Evolutionary conservation across 2,329 filamentous ascomycete species (phyloP).

Genomic region (Phaeosphaeria sp.): DNA sequence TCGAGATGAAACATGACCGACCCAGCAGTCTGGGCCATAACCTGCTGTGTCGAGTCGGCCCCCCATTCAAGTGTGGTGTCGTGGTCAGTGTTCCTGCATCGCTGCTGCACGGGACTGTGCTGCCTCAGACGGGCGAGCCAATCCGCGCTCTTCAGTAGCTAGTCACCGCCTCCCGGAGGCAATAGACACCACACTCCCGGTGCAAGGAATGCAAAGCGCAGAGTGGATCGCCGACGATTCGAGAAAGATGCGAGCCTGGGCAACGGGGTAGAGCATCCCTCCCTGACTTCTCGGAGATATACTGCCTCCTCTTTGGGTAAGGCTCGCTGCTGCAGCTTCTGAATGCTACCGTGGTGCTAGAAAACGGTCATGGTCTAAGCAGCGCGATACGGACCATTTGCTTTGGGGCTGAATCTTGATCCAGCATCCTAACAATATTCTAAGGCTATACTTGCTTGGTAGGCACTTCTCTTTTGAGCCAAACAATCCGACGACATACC

Average conservation of each 20-base stretch:
- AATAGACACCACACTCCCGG: conserved; percentile 35
- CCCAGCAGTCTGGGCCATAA: conserved; percentile 37
- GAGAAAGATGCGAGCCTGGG: conserved; percentile 44
- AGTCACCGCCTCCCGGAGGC: conserved; percentile 28
- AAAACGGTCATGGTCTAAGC: conserved; percentile 53
- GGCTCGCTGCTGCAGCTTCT: conserved; percentile 55
- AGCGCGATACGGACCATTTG: conserved; percentile 50
- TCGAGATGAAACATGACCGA: conserved; percentile 49
- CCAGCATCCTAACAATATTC: conserved; percentile 41
- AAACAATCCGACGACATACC: conserved; percentile 44
- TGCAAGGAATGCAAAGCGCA: conserved; percentile 49
- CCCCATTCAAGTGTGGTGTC: conserved; percentile 42
- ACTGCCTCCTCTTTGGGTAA: conserved; percentile 50
- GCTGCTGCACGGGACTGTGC: conserved; percentile 48
- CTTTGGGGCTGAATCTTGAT: conserved; percentile 55
- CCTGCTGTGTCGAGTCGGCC: conserved; percentile 47
- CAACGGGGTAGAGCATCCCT: conserved; percentile 44
- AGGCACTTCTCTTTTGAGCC: conserved; percentile 49
- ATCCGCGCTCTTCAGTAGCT: conserved; percentile 29
- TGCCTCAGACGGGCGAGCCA: conserved; percentile 39
- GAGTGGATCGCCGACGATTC: conserved; percentile 44
- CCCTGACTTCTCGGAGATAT: conserved; percentile 51
- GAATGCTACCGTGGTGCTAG: conserved; percentile 55
- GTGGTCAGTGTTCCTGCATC: conserved; percentile 52
- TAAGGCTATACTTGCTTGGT: conserved; percentile 45